Base-by-base conservation (phyloP, 345 rosid species). In the Nephelium lappaceum region DNA sequence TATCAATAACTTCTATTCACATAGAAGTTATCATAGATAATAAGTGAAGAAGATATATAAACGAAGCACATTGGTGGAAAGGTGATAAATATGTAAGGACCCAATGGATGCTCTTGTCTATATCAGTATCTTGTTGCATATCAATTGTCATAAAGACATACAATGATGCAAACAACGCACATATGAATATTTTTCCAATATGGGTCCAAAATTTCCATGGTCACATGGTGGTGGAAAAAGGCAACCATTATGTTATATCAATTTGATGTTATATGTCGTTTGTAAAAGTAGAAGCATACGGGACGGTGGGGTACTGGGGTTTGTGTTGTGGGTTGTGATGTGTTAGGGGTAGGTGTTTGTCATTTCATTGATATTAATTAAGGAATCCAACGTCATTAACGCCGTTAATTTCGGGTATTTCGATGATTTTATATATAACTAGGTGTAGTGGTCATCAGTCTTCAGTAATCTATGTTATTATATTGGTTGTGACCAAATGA, bases 201-300 rank as follows among this genome's bases (percentile, higher is more conserved):
- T 57, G 81, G 76, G 76, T 27, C 72, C 72, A 62, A 71, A 64
- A 39, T 49, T 66, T 65, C 41, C 38, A 57, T 12, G 8, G 21
- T 65, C 64, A 42, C 38, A 64, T 21, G 25, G 5, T 78, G 72
- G 58, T 16, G 67, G 67, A 65, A 78, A 64, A 27, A 55, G 24
- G 31, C 62, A 38, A 38, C 25, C 36, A 5, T 1, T 21, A 23
- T 15, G 43, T 16, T 16, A 15, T 27, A 12, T 57, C 18, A 36
- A 23, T 72, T 55, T 12, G 21, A 64, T 31, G 71, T 11, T 2
- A 19, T 15, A 1, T 71, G 62, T 64, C 60, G 1, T 58, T 14
- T 49, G 19, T 38, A 38, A 11, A 72, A n/a, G n/a, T n/a, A n/a
- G n/a, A 53, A 31, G 36, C 57, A 72, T 41, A 60, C 57, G 68